phyloP scores from a whole-genome alignment of 2,329 filamentous ascomycete genomes.

The Penicillium psychrosexuale region DNA sequence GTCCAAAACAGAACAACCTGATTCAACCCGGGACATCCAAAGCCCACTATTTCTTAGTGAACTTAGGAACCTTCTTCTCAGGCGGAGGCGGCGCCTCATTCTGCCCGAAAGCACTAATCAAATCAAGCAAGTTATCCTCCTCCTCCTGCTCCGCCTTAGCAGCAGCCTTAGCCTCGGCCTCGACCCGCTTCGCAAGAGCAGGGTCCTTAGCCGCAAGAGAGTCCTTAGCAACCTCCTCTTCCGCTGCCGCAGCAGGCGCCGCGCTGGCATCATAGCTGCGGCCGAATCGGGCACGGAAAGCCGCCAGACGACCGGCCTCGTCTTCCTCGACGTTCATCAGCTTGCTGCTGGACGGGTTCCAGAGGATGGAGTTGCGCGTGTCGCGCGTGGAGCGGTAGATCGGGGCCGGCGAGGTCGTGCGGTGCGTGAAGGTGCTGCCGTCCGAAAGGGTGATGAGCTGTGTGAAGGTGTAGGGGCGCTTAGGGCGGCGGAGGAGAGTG shows the following conservation, averaged over 20 bases:
- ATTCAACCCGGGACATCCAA: not conserved
- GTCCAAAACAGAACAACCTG: not conserved
- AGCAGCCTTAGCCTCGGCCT: slow-evolving; percentile 47
- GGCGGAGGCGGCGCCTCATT: slow-evolving; percentile 29
- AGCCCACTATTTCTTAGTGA: slow-evolving; percentile 32
- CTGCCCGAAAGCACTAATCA: slow-evolving; percentile 53
- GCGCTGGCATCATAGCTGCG: slow-evolving; percentile 69
- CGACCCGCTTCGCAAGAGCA: slow-evolving; percentile 26
- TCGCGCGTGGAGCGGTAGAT: slow-evolving; percentile 70
- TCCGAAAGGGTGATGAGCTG: slow-evolving; percentile 91
- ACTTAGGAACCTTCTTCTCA: slow-evolving; percentile 15
- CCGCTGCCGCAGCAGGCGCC: slow-evolving; percentile 15
- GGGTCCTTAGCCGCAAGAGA: slow-evolving; percentile 9
- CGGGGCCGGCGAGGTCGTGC: slow-evolving; percentile 51
- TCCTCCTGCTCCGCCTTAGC: slow-evolving; percentile 47
- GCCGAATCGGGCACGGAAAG: slow-evolving; percentile 83
- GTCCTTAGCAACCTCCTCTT: not conserved
- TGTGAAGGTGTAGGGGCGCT: slow-evolving; percentile 94
- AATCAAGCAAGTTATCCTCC: slow-evolving; percentile 56
- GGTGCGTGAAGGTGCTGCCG: slow-evolving; percentile 68
- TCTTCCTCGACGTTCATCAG: slow-evolving; percentile 89
- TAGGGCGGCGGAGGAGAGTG: slow-evolving; percentile 80
- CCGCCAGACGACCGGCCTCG: slow-evolving; percentile 83
- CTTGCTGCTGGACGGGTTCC: slow-evolving; percentile 81
- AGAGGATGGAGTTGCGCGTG: slow-evolving; percentile 81